Evolutionary conservation across 1,284 basidiomycete genomes (phyloP), one percentile per base, ranked within the genome.

Genomic region (Taiwanofungus camphoratus): DNA sequence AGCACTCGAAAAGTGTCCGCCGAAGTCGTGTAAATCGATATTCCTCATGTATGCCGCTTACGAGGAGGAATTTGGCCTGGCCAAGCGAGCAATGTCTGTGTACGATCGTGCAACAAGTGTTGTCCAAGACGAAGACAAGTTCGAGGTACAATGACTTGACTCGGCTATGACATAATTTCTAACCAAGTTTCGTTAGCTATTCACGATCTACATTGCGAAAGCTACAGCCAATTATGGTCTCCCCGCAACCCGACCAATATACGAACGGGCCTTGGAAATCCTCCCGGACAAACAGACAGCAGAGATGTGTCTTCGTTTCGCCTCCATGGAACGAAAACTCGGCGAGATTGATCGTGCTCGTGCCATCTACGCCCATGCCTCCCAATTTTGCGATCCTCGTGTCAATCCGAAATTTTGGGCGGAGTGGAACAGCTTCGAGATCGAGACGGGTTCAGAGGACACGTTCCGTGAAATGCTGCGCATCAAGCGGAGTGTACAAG

Each of bases 381-480:
- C 89, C 22, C 96, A 99, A 61, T 98, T 99, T 76, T 99, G 94
- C 67, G 96, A 99, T 62, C 94, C 95, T 15, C 79, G 95, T 26
- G 79, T 87, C 50, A 77, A 88, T 57, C 79, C 89, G 39, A 84
- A 85, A 49, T 99, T 98, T 73, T 99, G 96, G 95, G 69, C 77
- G 37, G 91, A 94, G 63, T 99, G 95, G 95, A 95, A 98, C 65
- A 73, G 73, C 40, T 99, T 99, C 69, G 95, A 99, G 69, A 91
- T 98, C 64, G 93, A 97, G 65, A 93, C 92, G 1, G 95, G 95
- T 0, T 94, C 91, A 1, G 96, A 99, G 64, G 95, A 99, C 60
- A 98, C 95, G 0, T 99, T 99, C 83, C 76, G 94, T 55, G 95
- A 99, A 70, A 97, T 98, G 91, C 68, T 99, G 47, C 84, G 96